Base-by-base conservation (phyloP, 306 rosid species). In the Arachis hypogaea region DNA sequence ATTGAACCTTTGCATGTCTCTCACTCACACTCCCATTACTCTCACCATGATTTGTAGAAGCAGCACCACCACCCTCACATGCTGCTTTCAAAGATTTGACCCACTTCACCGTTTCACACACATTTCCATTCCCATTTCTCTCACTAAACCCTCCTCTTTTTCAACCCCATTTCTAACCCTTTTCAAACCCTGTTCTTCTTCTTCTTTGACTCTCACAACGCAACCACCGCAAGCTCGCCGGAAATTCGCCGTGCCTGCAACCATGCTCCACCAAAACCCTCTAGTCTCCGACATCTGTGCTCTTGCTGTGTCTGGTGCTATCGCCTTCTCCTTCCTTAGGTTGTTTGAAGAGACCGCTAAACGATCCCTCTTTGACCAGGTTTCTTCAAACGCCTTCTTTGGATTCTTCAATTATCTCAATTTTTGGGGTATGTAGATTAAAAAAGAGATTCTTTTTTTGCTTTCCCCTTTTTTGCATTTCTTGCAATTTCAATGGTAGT, bases 341-440 rank as follows among this genome's bases (percentile, higher is more conserved):
- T 38, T 94, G 4, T 94, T 90, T 91, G 66, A 66, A 28, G 90
- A 92, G 66, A 94, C 90, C 56, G 97, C 97, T 41, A 89, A 79
- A 36, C 77, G 86, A 1, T 83, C 85, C 8, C 9, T 93, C 69
- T 82, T 91, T 51, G 96, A 94, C 67, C 93, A 89, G 96, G 98
- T 94, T 63, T 9, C 3, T 1, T 52, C 16, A 12, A 52, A 52
- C 28, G 58, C 58, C 59, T 16, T 72, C 5, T 59, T 54, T 6
- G 4, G 58, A 6, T 52, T 52, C 28, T 18, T 52, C 28, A 33
- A 33, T 33, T 33, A 33, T 33, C 22, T 52, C 4, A n/a, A 52
- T 52, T 52, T 52, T 52, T 40, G 41, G 33, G 7, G 29, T 5
- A 6, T 57, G 14, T 28, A 9, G 44, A 11, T 60, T 55, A 22